Conservation (phyloP, 305 asterid genomes). For the Plantago lanceolata region DNA sequence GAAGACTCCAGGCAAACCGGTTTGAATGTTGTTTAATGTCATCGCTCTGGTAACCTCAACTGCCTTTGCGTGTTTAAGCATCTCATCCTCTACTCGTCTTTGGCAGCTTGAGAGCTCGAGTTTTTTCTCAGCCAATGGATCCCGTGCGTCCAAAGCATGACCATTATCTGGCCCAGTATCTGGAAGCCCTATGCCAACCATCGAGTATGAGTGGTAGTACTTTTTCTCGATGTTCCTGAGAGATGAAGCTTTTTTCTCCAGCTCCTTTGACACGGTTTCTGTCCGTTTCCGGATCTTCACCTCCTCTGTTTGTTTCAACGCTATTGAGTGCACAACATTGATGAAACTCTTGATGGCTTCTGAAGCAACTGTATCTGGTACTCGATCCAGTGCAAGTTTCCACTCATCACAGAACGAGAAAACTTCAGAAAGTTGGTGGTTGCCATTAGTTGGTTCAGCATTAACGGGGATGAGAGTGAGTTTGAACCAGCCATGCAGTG, state of each 20-base stretch:
- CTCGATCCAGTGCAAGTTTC: slow-evolving; percentile 86
- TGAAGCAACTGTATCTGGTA: slow-evolving; percentile 90
- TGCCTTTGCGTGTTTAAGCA: slow-evolving; percentile 70
- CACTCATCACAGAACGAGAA: slow-evolving; percentile 80
- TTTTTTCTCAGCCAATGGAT: slow-evolving; percentile 86
- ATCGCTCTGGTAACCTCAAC: slow-evolving; percentile 91
- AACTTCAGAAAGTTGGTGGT: slow-evolving; percentile 39
- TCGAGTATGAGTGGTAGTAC: slow-evolving; percentile 74
- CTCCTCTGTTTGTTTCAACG: slow-evolving; percentile 71
- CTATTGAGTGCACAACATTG: slow-evolving; percentile 74
- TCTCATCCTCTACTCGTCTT: slow-evolving; percentile 90
- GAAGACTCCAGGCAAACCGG: slow-evolving; percentile 95
- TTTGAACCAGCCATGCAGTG: slow-evolving; percentile 94
- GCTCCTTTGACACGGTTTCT: slow-evolving; percentile 72
- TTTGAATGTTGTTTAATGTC: slow-evolving; percentile 87
- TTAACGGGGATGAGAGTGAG: slow-evolving; percentile 68
- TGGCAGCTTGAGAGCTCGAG: slow-evolving; percentile 73
- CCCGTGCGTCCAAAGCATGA: slow-evolving; percentile 64
- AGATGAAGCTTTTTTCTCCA: slow-evolving; percentile 78
- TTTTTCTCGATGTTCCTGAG: slow-evolving; percentile 80
- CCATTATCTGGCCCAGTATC: slow-evolving; percentile 58
- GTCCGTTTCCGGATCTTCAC: slow-evolving; percentile 72
- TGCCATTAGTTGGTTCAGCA: slow-evolving; percentile 32
- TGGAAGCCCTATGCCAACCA: slow-evolving; percentile 76
- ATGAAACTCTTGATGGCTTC: slow-evolving; percentile 95